Percentiles rank a stretch among this genome's conserved stretches.
These are phyloP conservation scores for Jacaranda copaia DNA, from an alignment of 257 asterid species.

Conservation along the genomic window DNA sequence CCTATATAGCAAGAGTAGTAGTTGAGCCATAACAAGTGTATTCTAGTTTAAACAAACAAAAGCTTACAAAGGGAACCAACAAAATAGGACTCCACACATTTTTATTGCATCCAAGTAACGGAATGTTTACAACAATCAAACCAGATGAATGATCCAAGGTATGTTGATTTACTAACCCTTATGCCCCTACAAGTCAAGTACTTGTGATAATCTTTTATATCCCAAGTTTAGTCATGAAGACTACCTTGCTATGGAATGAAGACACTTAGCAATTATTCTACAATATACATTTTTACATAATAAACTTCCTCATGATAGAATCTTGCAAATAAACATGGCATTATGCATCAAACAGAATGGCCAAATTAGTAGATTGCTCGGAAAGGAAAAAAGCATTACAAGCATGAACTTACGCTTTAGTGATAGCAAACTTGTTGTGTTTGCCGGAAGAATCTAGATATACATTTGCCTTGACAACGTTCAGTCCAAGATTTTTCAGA, in stretches of 20 bases:
- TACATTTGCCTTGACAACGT: conserved; percentile 91
- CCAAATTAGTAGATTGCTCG: conserved; percentile 5
- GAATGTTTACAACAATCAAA: neutral
- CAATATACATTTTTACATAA: neutral
- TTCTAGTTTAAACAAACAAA: conserved; percentile 13
- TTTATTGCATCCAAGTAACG: neutral
- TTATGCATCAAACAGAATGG: conserved; percentile 8
- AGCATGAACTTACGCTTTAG: conserved; percentile 71
- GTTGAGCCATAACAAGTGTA: neutral
- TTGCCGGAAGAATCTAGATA: conserved; percentile 95
- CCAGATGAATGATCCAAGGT: neutral
- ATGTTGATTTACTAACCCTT: neutral
- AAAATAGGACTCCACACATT: neutral
- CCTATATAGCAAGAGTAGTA: neutral
- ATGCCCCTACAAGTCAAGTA: conserved; percentile 3
- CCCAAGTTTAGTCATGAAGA: neutral
- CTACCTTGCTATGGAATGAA: neutral
- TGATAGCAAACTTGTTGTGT: conserved; percentile 89
- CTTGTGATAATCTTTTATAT: neutral
- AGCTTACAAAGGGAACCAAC: neutral
- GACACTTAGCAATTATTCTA: neutral
- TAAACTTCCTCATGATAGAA: neutral
- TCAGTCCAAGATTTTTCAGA: conserved; percentile 83
- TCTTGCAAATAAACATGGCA: conserved; percentile 5
- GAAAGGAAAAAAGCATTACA: neutral